Conservation (phyloP, 108 stramenopile species). For the Skeletonema menzelii region DNA sequence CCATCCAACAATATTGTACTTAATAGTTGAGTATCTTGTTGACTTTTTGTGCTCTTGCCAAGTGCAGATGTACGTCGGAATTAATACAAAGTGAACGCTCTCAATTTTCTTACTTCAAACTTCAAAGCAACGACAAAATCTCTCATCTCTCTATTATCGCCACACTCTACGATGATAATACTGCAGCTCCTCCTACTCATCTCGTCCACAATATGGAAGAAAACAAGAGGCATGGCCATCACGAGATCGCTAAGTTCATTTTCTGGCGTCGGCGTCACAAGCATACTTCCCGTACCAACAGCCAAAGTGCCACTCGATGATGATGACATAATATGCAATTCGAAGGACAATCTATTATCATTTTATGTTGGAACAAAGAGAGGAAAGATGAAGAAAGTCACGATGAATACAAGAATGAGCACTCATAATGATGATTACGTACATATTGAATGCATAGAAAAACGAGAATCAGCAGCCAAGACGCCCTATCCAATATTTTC, state of each 20-base stretch:
- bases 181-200: neutral
- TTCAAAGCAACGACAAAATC: too few relatives aligned
- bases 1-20: too few relatives aligned
- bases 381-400: slow-evolving; percentile 1
- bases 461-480: neutral
- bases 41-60: too few relatives aligned
- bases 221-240: neutral
- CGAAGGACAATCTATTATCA: neutral
- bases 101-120: too few relatives aligned
- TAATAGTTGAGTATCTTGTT: too few relatives aligned
- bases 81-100: too few relatives aligned
- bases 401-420: neutral
- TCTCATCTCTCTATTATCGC: too few relatives aligned
- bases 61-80: too few relatives aligned
- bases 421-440: neutral
- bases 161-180: too few relatives aligned
- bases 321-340: neutral
- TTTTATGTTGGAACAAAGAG: slow-evolving; percentile 23
- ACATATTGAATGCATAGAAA: neutral
- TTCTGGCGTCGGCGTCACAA: slow-evolving; percentile 5
- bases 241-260: neutral
- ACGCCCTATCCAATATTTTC: slow-evolving; percentile 34
- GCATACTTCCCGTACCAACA: slow-evolving; percentile 3
- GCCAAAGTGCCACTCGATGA: neutral
- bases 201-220: neutral